Base-by-base conservation (phyloP, 805 yeast genomes). In the Hanseniaspora meyeri region DNA sequence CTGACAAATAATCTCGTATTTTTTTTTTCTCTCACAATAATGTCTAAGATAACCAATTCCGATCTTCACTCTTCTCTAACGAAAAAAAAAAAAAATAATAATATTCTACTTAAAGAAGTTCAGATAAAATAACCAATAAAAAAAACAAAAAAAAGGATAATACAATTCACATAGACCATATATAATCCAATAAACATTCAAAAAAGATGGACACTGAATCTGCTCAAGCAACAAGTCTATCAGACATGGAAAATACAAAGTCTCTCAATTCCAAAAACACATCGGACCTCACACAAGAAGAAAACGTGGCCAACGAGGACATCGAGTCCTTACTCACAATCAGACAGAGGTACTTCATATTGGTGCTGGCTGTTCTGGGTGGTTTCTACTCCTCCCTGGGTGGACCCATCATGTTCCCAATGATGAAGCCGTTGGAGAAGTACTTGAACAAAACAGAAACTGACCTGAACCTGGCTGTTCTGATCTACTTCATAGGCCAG, bases 361-460 rank as follows among this genome's bases (percentile, higher is more conserved):
- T 68, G 2, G 62, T 62, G 0, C 51, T 68, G 24, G 56, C 68
- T 34, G 65, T 68, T 2, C 63, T 65, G 59, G 66, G 68, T 37
- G 70, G 87, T 0, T 70, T 80, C 55, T 83, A 86, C 77, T 85
- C 95, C 3, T 75, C 93, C 0, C 69, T 4, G 46, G 80, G 89
- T 1, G 78, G 86, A 59, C 88, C 95, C 2, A 85, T 87, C 19
- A 88, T 85, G 65, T 83, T 87, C 68, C 95, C 95, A 0, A 88
- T 90, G 0, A 69, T 88, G 29, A 79, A 82, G 2, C 74, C 76
- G 29, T 68, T 88, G 24, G 79, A 80, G 46, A 61, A 67, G 2
- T 68, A 78, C 39, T 85, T 88, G 37, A 45, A 50, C 62, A 53
- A 73, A 50, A 75, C 82, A 4, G 66, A 80, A 14, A 79, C 78